A percentile compares a stretch with the other conserved stretches of the same genome.
Conservation (phyloP, 2,329 filamentous ascomycete species). For the Neurospora sp. region DNA sequence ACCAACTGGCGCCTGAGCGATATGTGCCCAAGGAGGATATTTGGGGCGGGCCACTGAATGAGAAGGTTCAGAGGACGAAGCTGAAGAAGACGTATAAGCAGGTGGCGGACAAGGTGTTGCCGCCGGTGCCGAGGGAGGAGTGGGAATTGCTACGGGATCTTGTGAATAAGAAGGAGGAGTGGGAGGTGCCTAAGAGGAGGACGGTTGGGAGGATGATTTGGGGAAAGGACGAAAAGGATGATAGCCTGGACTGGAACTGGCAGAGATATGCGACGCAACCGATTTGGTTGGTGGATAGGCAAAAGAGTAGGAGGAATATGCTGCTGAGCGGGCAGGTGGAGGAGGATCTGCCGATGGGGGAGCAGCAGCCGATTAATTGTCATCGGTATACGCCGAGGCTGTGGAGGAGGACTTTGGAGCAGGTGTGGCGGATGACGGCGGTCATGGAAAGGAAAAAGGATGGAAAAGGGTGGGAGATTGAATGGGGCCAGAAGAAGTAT, state of each 20-base stretch:
- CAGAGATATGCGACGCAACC: slow-evolving; percentile 29
- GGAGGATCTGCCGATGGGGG: slow-evolving; percentile 25
- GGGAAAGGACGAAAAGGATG: background rate
- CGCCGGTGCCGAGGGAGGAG: slow-evolving; percentile 43
- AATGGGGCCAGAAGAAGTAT: slow-evolving; percentile 34
- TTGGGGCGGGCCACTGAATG: slow-evolving; percentile 38
- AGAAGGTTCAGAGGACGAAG: slow-evolving; percentile 32
- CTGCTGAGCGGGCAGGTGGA: slow-evolving; percentile 28
- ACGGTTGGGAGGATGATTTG: slow-evolving; percentile 18
- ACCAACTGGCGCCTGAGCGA: slow-evolving; percentile 24
- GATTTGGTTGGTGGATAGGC: slow-evolving; percentile 21
- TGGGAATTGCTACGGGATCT: slow-evolving; percentile 46
- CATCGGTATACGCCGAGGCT: slow-evolving; percentile 29
- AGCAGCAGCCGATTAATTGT: slow-evolving; percentile 22
- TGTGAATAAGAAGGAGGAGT: slow-evolving; percentile 30
- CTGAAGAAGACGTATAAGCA: slow-evolving; percentile 38
- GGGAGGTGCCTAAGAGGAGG: slow-evolving; percentile 29
- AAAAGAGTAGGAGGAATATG: slow-evolving; percentile 16
- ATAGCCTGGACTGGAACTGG: slow-evolving; percentile 30
- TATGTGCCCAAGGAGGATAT: slow-evolving; percentile 33
- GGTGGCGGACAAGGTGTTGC: slow-evolving; percentile 36
- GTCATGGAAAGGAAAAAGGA: slow-evolving; percentile 26
- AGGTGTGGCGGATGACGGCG: slow-evolving; percentile 35
- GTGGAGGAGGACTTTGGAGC: slow-evolving; percentile 38
- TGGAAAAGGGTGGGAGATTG: slow-evolving; percentile 23